phyloP scores from a whole-genome alignment of 148 eudicot genomes.

The Nepenthes mirabilis region DNA sequence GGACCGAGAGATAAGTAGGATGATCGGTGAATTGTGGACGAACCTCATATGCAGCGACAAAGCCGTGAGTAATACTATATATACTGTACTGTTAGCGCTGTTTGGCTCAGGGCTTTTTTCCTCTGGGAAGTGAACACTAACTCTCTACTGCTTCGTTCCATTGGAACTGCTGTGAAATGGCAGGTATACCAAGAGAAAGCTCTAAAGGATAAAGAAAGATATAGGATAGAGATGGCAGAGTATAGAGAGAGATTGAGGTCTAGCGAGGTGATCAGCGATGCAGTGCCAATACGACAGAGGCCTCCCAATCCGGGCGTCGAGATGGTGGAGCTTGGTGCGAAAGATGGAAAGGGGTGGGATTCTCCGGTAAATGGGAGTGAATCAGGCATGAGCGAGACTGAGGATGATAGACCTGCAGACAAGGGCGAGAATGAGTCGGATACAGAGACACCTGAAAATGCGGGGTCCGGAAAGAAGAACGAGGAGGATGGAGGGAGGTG shows the following conservation, averaged over 20 bases:
- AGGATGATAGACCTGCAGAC: constrained; percentile 21
- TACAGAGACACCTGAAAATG: constrained; percentile 11
- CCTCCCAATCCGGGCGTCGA: constrained; percentile 17
- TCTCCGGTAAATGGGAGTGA: constrained; percentile 28
- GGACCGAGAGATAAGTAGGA: constrained; percentile 83
- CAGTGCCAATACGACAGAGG: constrained; percentile 49
- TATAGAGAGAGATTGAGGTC: constrained; percentile 39
- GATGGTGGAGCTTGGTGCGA: constrained; percentile 14
- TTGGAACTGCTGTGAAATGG: not conserved
- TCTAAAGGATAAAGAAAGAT: constrained; percentile 73
- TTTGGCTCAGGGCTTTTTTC: no score
- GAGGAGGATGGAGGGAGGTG: constrained; percentile 4
- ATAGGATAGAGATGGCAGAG: constrained; percentile 66
- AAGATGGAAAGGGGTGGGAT: constrained; percentile 17
- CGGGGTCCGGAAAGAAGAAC: not conserved
- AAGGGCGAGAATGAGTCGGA: constrained; percentile 19
- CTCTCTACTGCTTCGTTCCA: no score
- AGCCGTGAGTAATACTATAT: constrained; percentile 27
- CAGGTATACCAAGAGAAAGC: constrained; percentile 88
- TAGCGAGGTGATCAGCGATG: constrained; percentile 35
- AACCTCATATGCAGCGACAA: constrained; percentile 50
- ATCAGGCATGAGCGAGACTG: constrained; percentile 23
- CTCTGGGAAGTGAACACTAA: no score
- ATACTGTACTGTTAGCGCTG: no score
- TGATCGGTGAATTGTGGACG: constrained; percentile 89